Conservation (phyloP, 1,284 basidiomycete genomes). For the Irpex sp. region DNA sequence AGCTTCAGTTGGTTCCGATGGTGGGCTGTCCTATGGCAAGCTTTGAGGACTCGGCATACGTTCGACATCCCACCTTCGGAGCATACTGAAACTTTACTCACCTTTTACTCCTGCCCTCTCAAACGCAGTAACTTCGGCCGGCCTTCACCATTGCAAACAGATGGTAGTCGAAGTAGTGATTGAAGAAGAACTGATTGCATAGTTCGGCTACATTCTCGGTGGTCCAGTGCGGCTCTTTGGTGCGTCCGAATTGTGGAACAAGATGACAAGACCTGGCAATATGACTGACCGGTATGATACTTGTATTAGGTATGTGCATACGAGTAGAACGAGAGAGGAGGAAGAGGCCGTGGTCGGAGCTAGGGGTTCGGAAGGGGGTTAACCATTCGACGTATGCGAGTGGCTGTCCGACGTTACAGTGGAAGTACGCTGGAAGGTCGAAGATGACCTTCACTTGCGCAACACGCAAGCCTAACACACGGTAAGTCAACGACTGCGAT, state of each 20-base stretch:
- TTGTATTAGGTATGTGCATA: not conserved
- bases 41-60: too few relatives aligned
- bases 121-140: not conserved
- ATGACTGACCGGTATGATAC: not conserved
- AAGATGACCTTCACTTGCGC: constrained; percentile 4
- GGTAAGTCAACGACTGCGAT: not conserved
- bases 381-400: constrained; percentile 5
- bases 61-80: too few relatives aligned
- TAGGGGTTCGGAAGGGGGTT: constrained; percentile 1
- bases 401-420: not conserved
- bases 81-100: too few relatives aligned
- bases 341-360: not conserved
- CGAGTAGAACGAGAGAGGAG: not conserved
- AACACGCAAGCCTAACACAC: not conserved
- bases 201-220: not conserved
- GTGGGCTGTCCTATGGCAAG: too few relatives aligned
- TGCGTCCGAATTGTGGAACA: not conserved
- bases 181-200: not conserved
- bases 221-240: not conserved
- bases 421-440: not conserved
- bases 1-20: too few relatives aligned
- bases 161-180: not conserved
- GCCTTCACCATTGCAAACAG: not conserved
- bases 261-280: not conserved
- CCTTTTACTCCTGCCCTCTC: too few relatives aligned